These are phyloP conservation scores for Fistulinella cinereoalba DNA, from an alignment of 1,284 basidiomycete species.

Conservation along the genomic window DNA sequence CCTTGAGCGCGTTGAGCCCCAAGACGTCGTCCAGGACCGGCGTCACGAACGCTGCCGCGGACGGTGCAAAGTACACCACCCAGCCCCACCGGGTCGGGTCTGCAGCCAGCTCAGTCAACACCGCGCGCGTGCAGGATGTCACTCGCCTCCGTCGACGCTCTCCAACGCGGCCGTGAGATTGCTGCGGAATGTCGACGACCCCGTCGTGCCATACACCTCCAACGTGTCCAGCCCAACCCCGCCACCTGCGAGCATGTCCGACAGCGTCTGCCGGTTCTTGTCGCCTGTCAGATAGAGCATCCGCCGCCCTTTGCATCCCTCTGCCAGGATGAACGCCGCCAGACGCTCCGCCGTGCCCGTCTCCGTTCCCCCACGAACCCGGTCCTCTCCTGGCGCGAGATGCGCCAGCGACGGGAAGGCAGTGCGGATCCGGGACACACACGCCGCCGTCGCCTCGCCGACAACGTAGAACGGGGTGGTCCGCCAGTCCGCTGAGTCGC, in stretches of 20 bases:
- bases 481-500: constrained; percentile 42
- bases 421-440: constrained; percentile 39
- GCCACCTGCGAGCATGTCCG: constrained; percentile 46
- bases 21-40: constrained; percentile 52
- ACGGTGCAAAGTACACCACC: constrained; percentile 77
- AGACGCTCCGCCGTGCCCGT: constrained; percentile 66
- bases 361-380: constrained; percentile 32
- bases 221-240: constrained; percentile 47
- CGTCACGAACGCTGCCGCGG: constrained; percentile 55
- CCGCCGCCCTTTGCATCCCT: constrained; percentile 29
- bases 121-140: background rate
- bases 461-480: constrained; percentile 71
- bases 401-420: constrained; percentile 27
- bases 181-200: constrained; percentile 49
- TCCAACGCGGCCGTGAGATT: constrained; percentile 42
- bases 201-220: constrained; percentile 66
- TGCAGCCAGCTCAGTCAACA: background rate
- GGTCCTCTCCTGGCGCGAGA: constrained; percentile 27
- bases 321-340: constrained; percentile 58
- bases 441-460: constrained; percentile 57
- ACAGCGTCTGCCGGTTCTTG: constrained; percentile 73
- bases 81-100: constrained; percentile 46
- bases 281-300: constrained; percentile 77
- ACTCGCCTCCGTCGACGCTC: constrained; percentile 29
- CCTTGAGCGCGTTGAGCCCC: constrained; percentile 26